Conservation (phyloP, 176 grass and related monocot species). For the Alopecurus myosuroides region DNA sequence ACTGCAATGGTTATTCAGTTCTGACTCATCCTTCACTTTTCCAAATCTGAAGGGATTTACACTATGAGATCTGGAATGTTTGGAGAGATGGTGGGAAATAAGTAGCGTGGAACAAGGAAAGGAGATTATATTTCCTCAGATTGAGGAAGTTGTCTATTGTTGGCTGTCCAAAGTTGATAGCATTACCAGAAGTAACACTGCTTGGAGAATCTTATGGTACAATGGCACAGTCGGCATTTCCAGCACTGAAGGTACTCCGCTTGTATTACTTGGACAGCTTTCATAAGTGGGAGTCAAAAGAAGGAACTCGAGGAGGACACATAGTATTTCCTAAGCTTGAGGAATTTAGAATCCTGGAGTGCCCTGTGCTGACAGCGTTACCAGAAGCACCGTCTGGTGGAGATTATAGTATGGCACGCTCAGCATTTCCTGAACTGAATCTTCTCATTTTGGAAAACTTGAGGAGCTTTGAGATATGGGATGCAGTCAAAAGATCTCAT, state of each 20-base stretch:
- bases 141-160: background rate
- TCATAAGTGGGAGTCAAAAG: background rate
- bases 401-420: background rate
- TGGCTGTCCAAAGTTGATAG: background rate
- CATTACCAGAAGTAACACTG: background rate
- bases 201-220: background rate
- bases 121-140: background rate
- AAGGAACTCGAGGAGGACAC: background rate
- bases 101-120: background rate
- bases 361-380: background rate
- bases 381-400: background rate
- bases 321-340: background rate
- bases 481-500: background rate
- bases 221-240: background rate
- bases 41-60: background rate
- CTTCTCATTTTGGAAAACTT: background rate
- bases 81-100: background rate
- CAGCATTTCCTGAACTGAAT: background rate
- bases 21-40: background rate
- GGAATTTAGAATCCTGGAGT: background rate
- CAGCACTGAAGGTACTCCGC: background rate
- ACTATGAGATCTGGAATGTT: background rate
- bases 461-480: background rate
- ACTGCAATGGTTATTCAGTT: no score
- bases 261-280: background rate